Evolutionary conservation across 2,329 filamentous ascomycete species (phyloP).

Genomic region (Epichloe festucae): DNA sequence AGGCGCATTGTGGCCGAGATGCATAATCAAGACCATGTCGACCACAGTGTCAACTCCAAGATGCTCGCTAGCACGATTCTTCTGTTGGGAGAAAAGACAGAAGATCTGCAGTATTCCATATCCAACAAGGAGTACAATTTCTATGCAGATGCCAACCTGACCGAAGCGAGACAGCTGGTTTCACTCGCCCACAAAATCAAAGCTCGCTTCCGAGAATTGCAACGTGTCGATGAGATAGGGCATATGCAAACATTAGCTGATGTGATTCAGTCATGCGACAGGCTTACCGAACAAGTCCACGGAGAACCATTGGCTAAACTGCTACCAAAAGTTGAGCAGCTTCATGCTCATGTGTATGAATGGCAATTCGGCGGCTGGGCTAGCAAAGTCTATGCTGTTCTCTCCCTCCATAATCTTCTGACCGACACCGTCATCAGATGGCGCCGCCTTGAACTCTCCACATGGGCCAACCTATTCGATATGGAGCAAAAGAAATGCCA

Average conservation of each 20-base stretch:
- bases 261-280: conserved; percentile 61
- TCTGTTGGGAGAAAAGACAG: conserved; percentile 47
- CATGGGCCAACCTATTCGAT: conserved; percentile 82
- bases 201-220: conserved; percentile 59
- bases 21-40: conserved; percentile 14
- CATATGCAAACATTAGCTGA: conserved; percentile 69
- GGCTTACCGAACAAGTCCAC: conserved; percentile 62
- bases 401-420: conserved; percentile 59
- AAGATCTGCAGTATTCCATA: conserved; percentile 24
- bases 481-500: conserved; percentile 65
- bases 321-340: conserved; percentile 73
- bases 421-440: conserved; percentile 75
- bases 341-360: conserved; percentile 76
- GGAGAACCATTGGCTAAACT: conserved; percentile 77
- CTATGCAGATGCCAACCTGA: conserved; percentile 68
- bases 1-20: conserved; percentile 21
- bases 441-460: conserved; percentile 81
- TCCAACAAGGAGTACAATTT: conserved; percentile 59
- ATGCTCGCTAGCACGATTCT: conserved; percentile 57
- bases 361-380: conserved; percentile 86
- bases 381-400: conserved; percentile 62
- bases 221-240: conserved; percentile 49
- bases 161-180: conserved; percentile 63
- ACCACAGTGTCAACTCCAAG: conserved; percentile 30
- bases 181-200: conserved; percentile 56